Evolutionary conservation across 257 asterid genomes (phyloP), one percentile per base, ranked within the genome.

Genomic region (Hygrophila difformis): DNA sequence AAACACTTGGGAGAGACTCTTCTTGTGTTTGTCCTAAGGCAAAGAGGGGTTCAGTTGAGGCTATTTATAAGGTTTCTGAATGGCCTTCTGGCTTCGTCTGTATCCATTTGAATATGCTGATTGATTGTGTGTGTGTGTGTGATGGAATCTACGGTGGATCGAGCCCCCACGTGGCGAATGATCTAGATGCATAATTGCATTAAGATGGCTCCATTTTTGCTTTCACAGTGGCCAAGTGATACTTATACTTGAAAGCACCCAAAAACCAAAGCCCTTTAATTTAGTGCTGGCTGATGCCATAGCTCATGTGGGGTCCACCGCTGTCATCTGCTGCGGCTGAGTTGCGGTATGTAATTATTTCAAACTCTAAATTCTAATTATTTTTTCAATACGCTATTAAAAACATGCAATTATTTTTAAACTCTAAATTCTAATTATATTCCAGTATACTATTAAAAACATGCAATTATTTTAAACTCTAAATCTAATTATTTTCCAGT

Each of bases 11-110:
- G 34, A 63, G 72, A 49, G 45, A 0, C 31, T 3, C 0, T 8
- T 26, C 24, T 47, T 59, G 74, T 73, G 89, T 75, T 77, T 77
- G 71, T 76, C 81, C 84, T 74, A 64, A 18, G 85, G 53, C 77
- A 62, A 44, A 46, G 29, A 47, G 55, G 55, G 59, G 11, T 43
- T 16, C 15, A 33, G 36, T 12, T 47, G 0, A 23, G 16, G 45
- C 18, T 78, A 76, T 70, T 71, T 84, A 87, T 87, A 87, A 47
- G 64, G 56, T 16, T 17, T 17, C n/a, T 38, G 14, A 7, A 11
- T 5, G 28, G 8, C 4, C 4, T 10, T 17, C 12, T 55, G 69
- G 69, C 52, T 36, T 15, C 10, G 41, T 56, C 59, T 33, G 66
- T 53, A 12, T 66, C 80, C 12, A 11, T 49, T 63, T 73, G 94